These are phyloP conservation scores for Spizellomyces sp. DNA, from an alignment of 192 early-diverging fungal species.

Conservation along the genomic window DNA sequence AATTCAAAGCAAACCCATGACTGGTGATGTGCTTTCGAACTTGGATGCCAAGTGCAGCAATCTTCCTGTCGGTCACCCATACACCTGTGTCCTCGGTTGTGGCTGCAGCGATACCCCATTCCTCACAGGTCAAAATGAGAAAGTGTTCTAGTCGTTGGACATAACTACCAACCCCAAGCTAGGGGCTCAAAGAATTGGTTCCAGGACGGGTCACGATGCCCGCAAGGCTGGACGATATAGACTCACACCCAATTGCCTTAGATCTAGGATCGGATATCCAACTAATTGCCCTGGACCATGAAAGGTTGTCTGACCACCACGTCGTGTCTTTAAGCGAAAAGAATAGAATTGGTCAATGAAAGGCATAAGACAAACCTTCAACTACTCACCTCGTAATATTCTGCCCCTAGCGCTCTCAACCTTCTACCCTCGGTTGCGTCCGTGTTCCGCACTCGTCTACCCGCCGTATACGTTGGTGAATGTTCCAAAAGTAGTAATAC, in stretches of 20 bases:
- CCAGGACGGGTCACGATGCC: too few species aligned
- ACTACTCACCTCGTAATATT: conserved; percentile 60
- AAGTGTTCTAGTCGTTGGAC: conserved; percentile 77
- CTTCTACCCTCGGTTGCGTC: conserved; percentile 48
- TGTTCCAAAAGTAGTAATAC: conserved; percentile 66
- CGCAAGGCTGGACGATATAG: background rate
- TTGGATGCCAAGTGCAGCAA: conserved; percentile 92
- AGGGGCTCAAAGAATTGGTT: background rate
- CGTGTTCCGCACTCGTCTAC: conserved; percentile 74
- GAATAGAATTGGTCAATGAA: too few species aligned
- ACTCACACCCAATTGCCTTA: conserved; percentile 69
- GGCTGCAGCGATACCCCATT: conserved; percentile 66
- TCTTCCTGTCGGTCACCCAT: conserved; percentile 86
- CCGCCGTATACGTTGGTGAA: conserved; percentile 88
- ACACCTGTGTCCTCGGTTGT: conserved; percentile 84
- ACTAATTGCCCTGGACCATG: conserved; percentile 98
- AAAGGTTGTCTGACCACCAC: conserved; percentile 95
- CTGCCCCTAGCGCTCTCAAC: conserved; percentile 65
- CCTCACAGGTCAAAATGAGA: conserved; percentile 71
- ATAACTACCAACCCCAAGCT: conserved; percentile 70
- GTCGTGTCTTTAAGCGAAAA: conserved; percentile 54
- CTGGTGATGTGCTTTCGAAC: conserved; percentile 84
- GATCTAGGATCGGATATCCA: conserved; percentile 87
- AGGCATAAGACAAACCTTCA: background rate
- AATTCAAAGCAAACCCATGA: conserved; percentile 96